A percentile compares a stretch with the other conserved stretches of the same genome.
Evolutionary conservation across 176 grass and related monocot genomes (phyloP).

Genomic region (Rhynchospora pubera): DNA sequence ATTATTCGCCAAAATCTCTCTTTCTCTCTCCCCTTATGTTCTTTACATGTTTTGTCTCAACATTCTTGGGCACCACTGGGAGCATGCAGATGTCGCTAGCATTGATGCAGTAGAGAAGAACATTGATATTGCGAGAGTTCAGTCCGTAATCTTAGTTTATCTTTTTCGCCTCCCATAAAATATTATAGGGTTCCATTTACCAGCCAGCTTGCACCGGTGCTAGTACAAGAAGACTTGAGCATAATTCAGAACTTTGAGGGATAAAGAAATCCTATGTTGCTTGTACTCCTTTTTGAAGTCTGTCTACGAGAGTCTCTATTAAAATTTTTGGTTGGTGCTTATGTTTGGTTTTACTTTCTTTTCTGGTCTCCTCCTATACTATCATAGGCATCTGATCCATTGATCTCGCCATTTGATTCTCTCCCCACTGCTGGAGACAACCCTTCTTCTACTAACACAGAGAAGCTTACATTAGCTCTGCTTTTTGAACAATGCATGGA

Average conservation of each 20-base stretch:
- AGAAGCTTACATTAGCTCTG: background rate
- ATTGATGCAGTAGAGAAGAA: background rate
- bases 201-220: background rate
- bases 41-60: background rate
- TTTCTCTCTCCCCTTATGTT: background rate
- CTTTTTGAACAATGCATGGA: conserved; percentile 34
- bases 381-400: conserved; percentile 65
- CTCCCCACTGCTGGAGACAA: conserved; percentile 30
- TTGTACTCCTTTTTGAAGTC: background rate
- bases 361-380: background rate
- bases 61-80: conserved; percentile 89
- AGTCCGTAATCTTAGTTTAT: conserved; percentile 52
- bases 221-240: background rate
- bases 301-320: background rate
- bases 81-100: conserved; percentile 64
- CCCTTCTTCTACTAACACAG: conserved; percentile 2
- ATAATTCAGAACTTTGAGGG: background rate
- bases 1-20: conserved; percentile 18
- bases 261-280: background rate
- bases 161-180: background rate
- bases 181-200: background rate
- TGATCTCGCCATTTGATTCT: conserved; percentile 86
- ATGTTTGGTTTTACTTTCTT: background rate
- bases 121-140: conserved; percentile 69
- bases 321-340: background rate